A percentile compares a stretch with the other conserved stretches of the same genome.
These are phyloP conservation scores for Geotrichum citri-aurantii DNA, from an alignment of 1,139 yeast species.

Conservation along the genomic window DNA sequence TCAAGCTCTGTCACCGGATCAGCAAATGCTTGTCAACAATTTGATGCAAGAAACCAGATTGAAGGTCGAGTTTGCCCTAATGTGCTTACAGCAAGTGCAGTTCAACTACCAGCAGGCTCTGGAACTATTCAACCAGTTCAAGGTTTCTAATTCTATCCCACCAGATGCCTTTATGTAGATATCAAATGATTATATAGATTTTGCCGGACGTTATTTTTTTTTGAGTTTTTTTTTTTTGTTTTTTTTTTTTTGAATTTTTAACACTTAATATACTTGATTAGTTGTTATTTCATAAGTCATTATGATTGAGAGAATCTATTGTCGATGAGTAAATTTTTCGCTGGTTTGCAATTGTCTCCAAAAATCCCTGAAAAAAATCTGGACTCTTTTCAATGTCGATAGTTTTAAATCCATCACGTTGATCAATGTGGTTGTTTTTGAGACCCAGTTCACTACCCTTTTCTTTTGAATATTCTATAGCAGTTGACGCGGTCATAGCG, in stretches of 20 bases:
- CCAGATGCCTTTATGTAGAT: constrained; percentile 46
- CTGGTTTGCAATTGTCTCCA: constrained; percentile 5
- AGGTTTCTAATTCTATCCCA: constrained; percentile 46
- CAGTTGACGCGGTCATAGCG: constrained; percentile 7
- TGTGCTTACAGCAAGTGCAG: constrained; percentile 84
- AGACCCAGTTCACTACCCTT: background rate
- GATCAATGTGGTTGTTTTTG: background rate
- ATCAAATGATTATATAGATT: constrained; percentile 4
- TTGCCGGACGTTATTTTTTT: background rate
- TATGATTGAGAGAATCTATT: background rate
- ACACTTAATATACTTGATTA: background rate
- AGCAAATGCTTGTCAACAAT: constrained; percentile 60
- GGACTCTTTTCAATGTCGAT: constrained; percentile 15
- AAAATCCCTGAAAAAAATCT: constrained; percentile 16
- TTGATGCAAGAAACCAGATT: constrained; percentile 70
- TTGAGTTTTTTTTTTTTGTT: background rate
- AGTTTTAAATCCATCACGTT: background rate
- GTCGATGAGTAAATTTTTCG: background rate
- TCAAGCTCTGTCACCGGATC: constrained; percentile 43
- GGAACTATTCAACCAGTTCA: constrained; percentile 63
- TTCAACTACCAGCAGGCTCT: constrained; percentile 76
- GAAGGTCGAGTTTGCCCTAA: constrained; percentile 68
- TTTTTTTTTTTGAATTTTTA: background rate
- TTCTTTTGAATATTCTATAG: background rate
- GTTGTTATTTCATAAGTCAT: background rate